A percentile compares a stretch with the other conserved stretches of the same genome.
These are phyloP conservation scores for Dothidotthia symphoricarpi DNA, from an alignment of 2,329 filamentous ascomycete species.

Conservation along the genomic window DNA sequence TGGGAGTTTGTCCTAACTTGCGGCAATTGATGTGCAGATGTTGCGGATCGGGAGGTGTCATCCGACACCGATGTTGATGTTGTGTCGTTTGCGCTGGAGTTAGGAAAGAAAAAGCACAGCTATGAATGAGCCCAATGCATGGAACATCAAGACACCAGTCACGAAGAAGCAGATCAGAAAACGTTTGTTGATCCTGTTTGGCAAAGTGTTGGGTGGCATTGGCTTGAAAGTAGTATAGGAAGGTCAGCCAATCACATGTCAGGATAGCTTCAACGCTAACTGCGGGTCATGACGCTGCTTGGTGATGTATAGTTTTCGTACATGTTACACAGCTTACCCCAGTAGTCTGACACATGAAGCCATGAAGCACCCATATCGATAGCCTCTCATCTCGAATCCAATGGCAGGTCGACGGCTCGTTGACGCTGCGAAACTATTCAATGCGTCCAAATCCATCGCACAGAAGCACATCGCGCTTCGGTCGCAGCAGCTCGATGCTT, in stretches of 20 bases:
- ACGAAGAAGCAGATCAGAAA: no score
- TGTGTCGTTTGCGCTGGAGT: no score
- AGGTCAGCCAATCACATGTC: conserved; percentile 15
- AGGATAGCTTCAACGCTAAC: conserved; percentile 16
- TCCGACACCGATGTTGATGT: no score
- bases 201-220: no score
- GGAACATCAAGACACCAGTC: no score
- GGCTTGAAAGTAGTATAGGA: not conserved
- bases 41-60: no score
- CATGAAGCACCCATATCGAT: conserved; percentile 18
- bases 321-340: no score
- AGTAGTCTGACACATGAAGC: conserved; percentile 4
- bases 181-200: no score
- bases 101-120: no score
- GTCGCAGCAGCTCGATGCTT: conserved; percentile 61
- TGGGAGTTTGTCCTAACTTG: no score
- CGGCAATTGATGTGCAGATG: no score
- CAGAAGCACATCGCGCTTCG: conserved; percentile 59
- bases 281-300: conserved; percentile 33
- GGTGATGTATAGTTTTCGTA: conserved; percentile 12
- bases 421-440: conserved; percentile 52
- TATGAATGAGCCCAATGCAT: no score
- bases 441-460: conserved; percentile 49
- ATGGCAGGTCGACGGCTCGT: conserved; percentile 55
- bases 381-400: conserved; percentile 18